phyloP scores from a whole-genome alignment of 768 basidiomycete species.

The Rubroboletus pulcherrimus region DNA sequence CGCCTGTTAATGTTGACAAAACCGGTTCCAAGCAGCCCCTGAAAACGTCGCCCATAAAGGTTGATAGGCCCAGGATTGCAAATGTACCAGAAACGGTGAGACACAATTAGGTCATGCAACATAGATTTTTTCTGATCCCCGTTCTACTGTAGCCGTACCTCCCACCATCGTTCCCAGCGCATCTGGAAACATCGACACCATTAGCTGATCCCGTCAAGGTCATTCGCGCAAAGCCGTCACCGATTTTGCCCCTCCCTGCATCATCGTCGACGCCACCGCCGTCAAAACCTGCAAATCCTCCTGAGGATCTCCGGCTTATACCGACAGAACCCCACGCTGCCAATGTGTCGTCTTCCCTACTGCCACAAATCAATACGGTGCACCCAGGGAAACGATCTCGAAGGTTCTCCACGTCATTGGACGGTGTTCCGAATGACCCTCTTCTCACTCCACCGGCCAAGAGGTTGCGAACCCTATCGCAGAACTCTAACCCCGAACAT shows the following conservation, averaged over 20 bases:
- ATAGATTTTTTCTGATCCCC: conserved; percentile 12
- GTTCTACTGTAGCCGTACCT: conserved; percentile 38
- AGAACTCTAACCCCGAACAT: background rate
- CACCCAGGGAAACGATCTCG: conserved; percentile 29
- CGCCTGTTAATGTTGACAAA: background rate
- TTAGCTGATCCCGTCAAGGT: conserved; percentile 19
- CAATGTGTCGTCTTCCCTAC: conserved; percentile 13
- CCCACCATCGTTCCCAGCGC: conserved; percentile 54
- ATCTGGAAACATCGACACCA: conserved; percentile 55
- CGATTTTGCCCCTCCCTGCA: conserved; percentile 32
- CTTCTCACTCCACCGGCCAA: conserved; percentile 24
- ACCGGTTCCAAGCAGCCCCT: background rate
- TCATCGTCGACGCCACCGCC: conserved; percentile 26
- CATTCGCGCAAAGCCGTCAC: conserved; percentile 40
- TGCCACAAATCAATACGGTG: conserved; percentile 11
- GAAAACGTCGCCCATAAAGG: conserved; percentile 3
- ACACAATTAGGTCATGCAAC: conserved; percentile 3
- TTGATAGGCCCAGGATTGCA: conserved; percentile 25
- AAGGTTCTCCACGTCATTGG: conserved; percentile 27
- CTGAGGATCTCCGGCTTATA: conserved; percentile 11
- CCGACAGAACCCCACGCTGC: conserved; percentile 4
- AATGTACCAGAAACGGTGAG: conserved; percentile 39
- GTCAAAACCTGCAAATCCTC: conserved; percentile 21
- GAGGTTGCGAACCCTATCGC: conserved; percentile 16
- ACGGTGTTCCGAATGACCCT: conserved; percentile 15